A percentile compares a stretch with the other conserved stretches of the same genome.
These are phyloP conservation scores for Trichoderma atroviride DNA, from an alignment of 2,329 filamentous ascomycete genomes.

Conservation along the genomic window DNA sequence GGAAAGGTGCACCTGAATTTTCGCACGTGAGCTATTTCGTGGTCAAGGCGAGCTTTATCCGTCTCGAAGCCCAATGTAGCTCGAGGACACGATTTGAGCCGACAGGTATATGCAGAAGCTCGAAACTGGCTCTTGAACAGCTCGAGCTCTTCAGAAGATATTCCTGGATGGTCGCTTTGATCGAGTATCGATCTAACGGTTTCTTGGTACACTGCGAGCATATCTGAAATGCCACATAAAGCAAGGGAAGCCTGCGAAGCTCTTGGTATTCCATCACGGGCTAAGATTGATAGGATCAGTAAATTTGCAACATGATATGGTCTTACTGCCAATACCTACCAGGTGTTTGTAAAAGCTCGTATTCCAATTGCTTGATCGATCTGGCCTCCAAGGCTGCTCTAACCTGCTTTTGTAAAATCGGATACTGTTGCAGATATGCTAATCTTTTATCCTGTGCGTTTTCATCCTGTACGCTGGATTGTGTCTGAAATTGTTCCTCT, in stretches of 20 bases:
- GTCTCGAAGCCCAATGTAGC: neutral
- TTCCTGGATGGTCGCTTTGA: neutral
- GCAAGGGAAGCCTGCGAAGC: neutral
- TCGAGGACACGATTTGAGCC: neutral
- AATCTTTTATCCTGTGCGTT: too few relatives aligned
- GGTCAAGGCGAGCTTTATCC: neutral
- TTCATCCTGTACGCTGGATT: neutral
- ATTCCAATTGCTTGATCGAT: neutral
- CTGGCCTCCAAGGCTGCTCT: neutral
- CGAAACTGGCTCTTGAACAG: neutral
- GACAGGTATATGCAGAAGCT: neutral
- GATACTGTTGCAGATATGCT: neutral
- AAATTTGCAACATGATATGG: neutral
- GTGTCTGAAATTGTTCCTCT: neutral
- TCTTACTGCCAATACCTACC: neutral
- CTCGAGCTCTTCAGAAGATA: neutral
- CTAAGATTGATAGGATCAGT: neutral
- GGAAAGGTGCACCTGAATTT: neutral
- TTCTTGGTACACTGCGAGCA: neutral
- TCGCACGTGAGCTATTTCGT: neutral
- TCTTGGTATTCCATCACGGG: accelerated
- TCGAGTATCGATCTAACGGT: neutral
- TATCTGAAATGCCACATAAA: neutral
- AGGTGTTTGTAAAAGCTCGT: neutral
- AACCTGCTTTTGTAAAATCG: neutral